Conservation (phyloP, 2,329 filamentous ascomycete genomes). For the Monilinia polystroma region DNA sequence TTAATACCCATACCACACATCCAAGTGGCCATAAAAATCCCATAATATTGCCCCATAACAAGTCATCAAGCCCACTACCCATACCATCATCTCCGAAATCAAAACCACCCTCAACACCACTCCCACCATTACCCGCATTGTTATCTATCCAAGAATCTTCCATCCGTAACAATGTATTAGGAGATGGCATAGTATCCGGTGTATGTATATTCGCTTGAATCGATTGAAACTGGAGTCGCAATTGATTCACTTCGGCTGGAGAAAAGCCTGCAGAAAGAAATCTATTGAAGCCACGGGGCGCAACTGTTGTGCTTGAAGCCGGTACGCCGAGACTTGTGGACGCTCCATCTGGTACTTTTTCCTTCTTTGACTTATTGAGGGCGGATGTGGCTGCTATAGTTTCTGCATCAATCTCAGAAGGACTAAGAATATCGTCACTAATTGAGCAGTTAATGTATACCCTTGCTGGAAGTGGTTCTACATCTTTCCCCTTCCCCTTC, state of each 20-base stretch:
- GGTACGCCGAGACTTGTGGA: conserved; percentile 24
- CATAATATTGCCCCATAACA: conserved; percentile 83
- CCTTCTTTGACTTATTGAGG: conserved; percentile 28
- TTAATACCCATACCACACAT: conserved; percentile 77
- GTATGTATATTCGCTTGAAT: conserved; percentile 81
- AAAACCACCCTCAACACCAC: conserved; percentile 43
- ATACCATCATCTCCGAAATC: conserved; percentile 42
- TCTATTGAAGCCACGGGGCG: conserved; percentile 83
- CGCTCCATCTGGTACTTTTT: conserved; percentile 16
- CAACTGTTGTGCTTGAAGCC: conserved; percentile 45
- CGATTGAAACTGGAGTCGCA: conserved; percentile 84
- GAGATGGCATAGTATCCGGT: conserved; percentile 83
- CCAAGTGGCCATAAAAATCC: conserved; percentile 96
- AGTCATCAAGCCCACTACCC: conserved; percentile 66
- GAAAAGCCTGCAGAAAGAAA: conserved; percentile 81
- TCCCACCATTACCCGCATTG: conserved; percentile 46
- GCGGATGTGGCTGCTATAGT: conserved; percentile 41
- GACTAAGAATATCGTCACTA: conserved; percentile 70
- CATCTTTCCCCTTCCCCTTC: conserved; percentile 67
- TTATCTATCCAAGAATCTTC: conserved; percentile 92
- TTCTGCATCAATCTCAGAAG: conserved; percentile 69
- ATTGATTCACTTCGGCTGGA: conserved; percentile 73
- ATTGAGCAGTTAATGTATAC: conserved; percentile 95
- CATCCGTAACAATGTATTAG: conserved; percentile 69
- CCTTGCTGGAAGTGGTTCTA: conserved; percentile 50